Conservation (phyloP, 2,329 filamentous ascomycete genomes). For the Sphaerulina populicola region DNA sequence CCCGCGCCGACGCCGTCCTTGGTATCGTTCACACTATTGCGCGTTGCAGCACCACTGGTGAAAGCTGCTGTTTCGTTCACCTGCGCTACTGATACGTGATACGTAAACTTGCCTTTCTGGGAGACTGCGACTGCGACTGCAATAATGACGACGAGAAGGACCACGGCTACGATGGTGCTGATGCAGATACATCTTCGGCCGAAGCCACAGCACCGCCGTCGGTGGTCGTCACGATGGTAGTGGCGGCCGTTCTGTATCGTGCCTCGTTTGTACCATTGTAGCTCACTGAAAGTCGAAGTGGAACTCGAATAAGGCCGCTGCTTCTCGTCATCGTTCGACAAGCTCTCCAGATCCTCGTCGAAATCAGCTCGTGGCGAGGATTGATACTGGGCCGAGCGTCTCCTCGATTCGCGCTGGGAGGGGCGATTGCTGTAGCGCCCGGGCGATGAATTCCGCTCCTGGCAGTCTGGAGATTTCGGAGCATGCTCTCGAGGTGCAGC, state of each 20-base stretch:
- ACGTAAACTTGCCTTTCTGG: conserved; percentile 22
- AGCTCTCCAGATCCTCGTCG: conserved; percentile 8
- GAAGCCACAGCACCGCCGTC: conserved; percentile 12
- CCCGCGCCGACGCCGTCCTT: conserved; percentile 23
- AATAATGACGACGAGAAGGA: conserved; percentile 19
- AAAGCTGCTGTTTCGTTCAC: conserved; percentile 29
- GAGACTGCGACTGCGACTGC: conserved; percentile 25
- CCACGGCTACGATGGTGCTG: conserved; percentile 15
- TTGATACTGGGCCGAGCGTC: neutral
- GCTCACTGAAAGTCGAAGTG: conserved; percentile 8
- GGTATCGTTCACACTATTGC: conserved; percentile 23
- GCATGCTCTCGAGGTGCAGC: neutral
- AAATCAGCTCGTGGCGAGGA: conserved; percentile 3
- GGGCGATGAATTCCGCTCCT: neutral
- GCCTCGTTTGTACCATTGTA: conserved; percentile 10
- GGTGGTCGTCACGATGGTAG: conserved; percentile 2
- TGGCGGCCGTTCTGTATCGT: conserved; percentile 1
- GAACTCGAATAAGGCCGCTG: conserved; percentile 4
- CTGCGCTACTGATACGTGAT: conserved; percentile 25
- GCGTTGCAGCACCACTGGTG: conserved; percentile 26
- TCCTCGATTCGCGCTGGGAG: neutral
- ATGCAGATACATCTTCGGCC: conserved; percentile 21
- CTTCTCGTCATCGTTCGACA: conserved; percentile 6
- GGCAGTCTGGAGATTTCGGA: neutral
- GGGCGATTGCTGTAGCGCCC: neutral